Percentiles rank a stretch among this genome's conserved stretches.
These are phyloP conservation scores for Colletotrichum tropicicola DNA, from an alignment of 2,329 filamentous ascomycete species.

Conservation along the genomic window DNA sequence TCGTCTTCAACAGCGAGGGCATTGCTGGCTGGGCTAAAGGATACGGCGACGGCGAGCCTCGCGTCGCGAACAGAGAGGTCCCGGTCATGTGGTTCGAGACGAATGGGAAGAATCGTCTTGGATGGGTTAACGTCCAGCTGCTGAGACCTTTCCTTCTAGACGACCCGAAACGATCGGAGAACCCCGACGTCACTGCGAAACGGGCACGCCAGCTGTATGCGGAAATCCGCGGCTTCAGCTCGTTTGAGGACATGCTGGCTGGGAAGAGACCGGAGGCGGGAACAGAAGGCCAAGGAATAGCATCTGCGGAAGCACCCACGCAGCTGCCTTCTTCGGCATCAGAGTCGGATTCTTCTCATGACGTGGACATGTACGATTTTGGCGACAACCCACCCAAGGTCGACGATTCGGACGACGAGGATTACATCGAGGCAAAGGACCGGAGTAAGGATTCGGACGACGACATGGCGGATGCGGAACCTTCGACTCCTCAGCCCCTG, in stretches of 20 bases:
- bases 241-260: constrained; percentile 23
- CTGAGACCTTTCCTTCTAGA: constrained; percentile 19
- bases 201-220: constrained; percentile 19
- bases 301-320: background rate
- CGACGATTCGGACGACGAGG: constrained; percentile 25
- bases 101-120: constrained; percentile 27
- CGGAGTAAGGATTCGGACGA: constrained; percentile 6
- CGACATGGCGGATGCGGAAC: constrained; percentile 10
- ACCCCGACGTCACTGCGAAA: constrained; percentile 9
- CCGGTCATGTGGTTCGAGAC: constrained; percentile 33
- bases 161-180: constrained; percentile 17
- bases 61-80: constrained; percentile 24
- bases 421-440: constrained; percentile 5
- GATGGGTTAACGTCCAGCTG: constrained; percentile 15
- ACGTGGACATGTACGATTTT: constrained; percentile 26
- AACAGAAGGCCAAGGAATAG: background rate
- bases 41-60: constrained; percentile 26
- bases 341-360: constrained; percentile 13
- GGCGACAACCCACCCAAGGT: constrained; percentile 33
- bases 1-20: constrained; percentile 20
- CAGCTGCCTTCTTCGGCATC: constrained; percentile 16
- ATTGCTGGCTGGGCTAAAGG: constrained; percentile 31
- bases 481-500: constrained; percentile 6
- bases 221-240: constrained; percentile 16
- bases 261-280: background rate